Base-by-base conservation (phyloP, 306 rosid genomes). In the Dryas drummondii region DNA sequence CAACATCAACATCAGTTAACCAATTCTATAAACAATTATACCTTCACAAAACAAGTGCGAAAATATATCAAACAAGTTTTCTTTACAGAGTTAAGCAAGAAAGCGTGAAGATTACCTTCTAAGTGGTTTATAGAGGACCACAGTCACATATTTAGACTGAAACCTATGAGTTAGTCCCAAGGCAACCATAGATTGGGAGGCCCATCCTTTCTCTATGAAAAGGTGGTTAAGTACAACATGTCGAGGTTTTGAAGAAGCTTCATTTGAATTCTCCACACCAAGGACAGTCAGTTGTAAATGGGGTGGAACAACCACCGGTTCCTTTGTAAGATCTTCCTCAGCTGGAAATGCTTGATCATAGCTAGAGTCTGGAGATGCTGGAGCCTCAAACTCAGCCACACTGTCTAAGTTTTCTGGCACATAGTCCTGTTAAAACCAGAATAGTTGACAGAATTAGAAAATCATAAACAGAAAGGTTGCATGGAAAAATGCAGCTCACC, bases 201-300 rank as follows among this genome's bases (percentile, higher is more conserved):
- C 88, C 98, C 88, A 81, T 63, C 91, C 91, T 80, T 89, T 93
- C 81, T 91, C 92, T 49, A 93, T 91, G 83, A 87, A 93, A 47
- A 93, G 92, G 49, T 93, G 97, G 76, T 93, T 89, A 59, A 93
- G 93, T 83, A 93, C 93, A 72, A 93, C 96, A 69, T 93, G 98
- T 68, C 79, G 96, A 67, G 98, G 98, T 77, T 84, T 91, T 44
- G 96, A 74, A 59, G 97, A 72, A 61, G 80, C 87, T 40, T 76
- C 80, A 41, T 81, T 87, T 8, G 93, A 66, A 7, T 84, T 82
- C 68, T 86, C 93, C 91, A 84, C 81, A 22, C 91, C 96, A 19
- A 93, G 92, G 74, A 93, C 90, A 3, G 93, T 88, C 51, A 87
- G 86, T 78, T 93, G 96, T 74, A 91, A 85, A 79, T 93, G 97